These are phyloP conservation scores for Pseudogymnoascus sp. DNA, from an alignment of 2,329 filamentous ascomycete genomes.

Conservation along the genomic window DNA sequence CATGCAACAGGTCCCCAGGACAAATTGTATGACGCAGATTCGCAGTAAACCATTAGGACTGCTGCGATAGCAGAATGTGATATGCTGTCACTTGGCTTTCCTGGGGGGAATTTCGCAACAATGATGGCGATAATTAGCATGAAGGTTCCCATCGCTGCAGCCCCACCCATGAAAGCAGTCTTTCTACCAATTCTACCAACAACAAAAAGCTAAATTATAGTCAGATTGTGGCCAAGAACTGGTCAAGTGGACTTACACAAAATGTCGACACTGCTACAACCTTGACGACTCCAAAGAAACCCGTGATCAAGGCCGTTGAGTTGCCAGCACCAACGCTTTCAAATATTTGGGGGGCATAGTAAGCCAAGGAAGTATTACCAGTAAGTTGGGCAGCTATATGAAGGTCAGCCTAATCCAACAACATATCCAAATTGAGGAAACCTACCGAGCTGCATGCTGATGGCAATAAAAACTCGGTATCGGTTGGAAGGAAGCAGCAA, in stretches of 20 bases:
- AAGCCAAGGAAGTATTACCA: constrained; percentile 42
- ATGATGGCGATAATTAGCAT: constrained; percentile 43
- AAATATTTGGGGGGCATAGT: constrained; percentile 45
- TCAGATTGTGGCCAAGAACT: constrained; percentile 18
- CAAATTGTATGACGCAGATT: constrained; percentile 38
- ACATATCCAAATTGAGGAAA: background rate
- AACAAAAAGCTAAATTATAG: constrained; percentile 36
- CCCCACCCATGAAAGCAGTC: constrained; percentile 37
- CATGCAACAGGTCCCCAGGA: constrained; percentile 44
- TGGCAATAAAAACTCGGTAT: constrained; percentile 38
- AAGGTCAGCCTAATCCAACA: background rate
- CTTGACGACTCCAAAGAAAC: constrained; percentile 45
- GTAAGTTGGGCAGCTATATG: constrained; percentile 34
- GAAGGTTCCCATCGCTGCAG: constrained; percentile 40
- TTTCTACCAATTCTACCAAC: constrained; percentile 40
- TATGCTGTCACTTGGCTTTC: constrained; percentile 23
- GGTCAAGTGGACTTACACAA: constrained; percentile 24
- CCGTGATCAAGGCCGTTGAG: constrained; percentile 40
- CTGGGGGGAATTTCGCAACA: constrained; percentile 35
- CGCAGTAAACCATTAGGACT: constrained; percentile 41
- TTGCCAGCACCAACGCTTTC: constrained; percentile 39
- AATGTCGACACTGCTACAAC: constrained; percentile 31
- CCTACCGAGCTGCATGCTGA: constrained; percentile 39
- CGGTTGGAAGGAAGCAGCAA: constrained; percentile 39
- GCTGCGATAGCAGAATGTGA: constrained; percentile 33